These are phyloP conservation scores for Plantago major DNA, from an alignment of 257 asterid genomes.

Conservation along the genomic window DNA sequence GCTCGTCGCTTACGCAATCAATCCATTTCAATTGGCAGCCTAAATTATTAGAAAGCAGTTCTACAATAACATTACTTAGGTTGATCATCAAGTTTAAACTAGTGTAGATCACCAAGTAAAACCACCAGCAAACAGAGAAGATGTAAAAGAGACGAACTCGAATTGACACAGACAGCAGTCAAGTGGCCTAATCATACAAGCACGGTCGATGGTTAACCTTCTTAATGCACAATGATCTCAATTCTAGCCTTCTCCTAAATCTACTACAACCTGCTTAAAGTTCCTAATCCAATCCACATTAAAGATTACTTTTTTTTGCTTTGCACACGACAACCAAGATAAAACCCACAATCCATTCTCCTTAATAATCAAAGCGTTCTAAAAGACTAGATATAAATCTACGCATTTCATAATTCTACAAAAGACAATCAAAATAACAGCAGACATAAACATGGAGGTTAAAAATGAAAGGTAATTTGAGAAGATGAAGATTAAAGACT, in stretches of 20 bases:
- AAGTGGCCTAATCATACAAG: too few species aligned
- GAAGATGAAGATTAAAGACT: slow-evolving; percentile 15
- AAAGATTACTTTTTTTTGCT: too few species aligned
- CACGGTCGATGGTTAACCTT: too few species aligned
- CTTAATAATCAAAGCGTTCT: neutral
- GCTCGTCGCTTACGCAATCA: too few species aligned
- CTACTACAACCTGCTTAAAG: neutral
- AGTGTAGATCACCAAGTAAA: too few species aligned
- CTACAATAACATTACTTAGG: too few species aligned
- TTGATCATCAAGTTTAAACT: too few species aligned
- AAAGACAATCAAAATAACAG: neutral
- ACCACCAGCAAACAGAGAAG: too few species aligned
- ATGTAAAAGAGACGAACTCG: too few species aligned
- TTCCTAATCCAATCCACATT: neutral
- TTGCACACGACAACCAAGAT: neutral
- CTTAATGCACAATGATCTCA: neutral
- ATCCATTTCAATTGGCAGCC: too few species aligned
- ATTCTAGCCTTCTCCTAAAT: neutral
- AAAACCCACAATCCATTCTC: neutral
- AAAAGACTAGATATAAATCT: neutral
- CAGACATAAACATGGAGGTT: neutral
- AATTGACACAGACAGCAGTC: too few species aligned
- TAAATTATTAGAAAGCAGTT: too few species aligned
- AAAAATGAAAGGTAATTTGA: neutral
- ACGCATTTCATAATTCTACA: neutral